phyloP scores from a whole-genome alignment of 805 yeast genomes.

The Candida wancherniae region DNA sequence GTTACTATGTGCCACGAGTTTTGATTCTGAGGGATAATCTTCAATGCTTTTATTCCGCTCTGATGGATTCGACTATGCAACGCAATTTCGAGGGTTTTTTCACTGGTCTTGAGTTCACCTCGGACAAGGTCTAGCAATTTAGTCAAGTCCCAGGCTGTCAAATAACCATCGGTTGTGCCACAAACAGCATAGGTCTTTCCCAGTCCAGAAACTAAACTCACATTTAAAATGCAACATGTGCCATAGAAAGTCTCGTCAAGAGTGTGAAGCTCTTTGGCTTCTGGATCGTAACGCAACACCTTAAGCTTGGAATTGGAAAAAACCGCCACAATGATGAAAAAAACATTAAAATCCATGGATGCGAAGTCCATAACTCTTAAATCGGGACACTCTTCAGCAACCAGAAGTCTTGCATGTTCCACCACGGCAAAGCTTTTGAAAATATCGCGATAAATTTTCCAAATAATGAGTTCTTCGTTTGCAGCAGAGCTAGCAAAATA shows the following conservation, averaged over 20 bases:
- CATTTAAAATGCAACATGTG: constrained; percentile 73
- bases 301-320: constrained; percentile 82
- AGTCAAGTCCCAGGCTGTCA: constrained; percentile 58
- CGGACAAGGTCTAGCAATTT: no score
- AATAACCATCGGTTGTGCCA: constrained; percentile 81
- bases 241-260: constrained; percentile 51
- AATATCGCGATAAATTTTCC: constrained; percentile 52
- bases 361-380: constrained; percentile 85
- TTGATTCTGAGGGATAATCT: constrained; percentile 15
- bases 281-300: constrained; percentile 50
- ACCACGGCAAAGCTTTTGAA: constrained; percentile 41
- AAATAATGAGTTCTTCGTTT: constrained; percentile 79
- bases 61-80: no score
- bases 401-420: constrained; percentile 50
- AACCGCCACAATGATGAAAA: constrained; percentile 59
- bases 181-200: constrained; percentile 32
- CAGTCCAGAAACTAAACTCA: constrained; percentile 37
- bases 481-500: constrained; percentile 59
- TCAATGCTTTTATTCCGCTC: constrained; percentile 73
- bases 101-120: no score
- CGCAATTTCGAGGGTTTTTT: no score
- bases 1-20: constrained; percentile 43
- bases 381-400: constrained; percentile 63
- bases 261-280: constrained; percentile 35
- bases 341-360: constrained; percentile 34